These are phyloP conservation scores for Boletus reticuloceps DNA, from an alignment of 768 basidiomycete genomes.

Conservation along the genomic window DNA sequence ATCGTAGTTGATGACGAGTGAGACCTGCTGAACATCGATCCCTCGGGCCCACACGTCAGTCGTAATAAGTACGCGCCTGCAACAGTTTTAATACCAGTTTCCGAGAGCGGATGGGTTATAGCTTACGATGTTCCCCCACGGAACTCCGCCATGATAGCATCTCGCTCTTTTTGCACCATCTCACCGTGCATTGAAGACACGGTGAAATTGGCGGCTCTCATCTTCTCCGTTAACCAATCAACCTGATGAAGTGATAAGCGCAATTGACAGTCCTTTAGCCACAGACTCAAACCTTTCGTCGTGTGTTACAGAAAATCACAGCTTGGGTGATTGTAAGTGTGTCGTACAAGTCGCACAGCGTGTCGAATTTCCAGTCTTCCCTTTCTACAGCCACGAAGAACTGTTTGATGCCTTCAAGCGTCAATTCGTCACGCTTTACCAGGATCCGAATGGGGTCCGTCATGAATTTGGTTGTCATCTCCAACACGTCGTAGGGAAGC, in stretches of 20 bases:
- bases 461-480: slow-evolving; percentile 99
- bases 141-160: slow-evolving; percentile 97
- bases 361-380: slow-evolving; percentile 99
- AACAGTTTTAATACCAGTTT: slow-evolving; percentile 2
- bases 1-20: slow-evolving; percentile 96
- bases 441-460: slow-evolving; percentile 97
- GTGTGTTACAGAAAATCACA: slow-evolving; percentile 98
- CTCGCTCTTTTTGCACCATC: slow-evolving; percentile 94
- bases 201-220: slow-evolving; percentile 98
- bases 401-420: slow-evolving; percentile 93
- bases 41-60: slow-evolving; percentile 98
- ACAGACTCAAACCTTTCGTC: slow-evolving; percentile 71
- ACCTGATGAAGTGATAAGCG: slow-evolving; percentile 50
- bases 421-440: slow-evolving; percentile 99
- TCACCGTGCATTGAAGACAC: slow-evolving; percentile 96
- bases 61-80: slow-evolving; percentile 88
- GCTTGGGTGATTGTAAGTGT: slow-evolving; percentile 99
- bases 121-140: slow-evolving; percentile 87
- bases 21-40: slow-evolving; percentile 98
- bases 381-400: slow-evolving; percentile 99
- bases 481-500: slow-evolving; percentile 93
- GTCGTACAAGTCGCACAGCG: slow-evolving; percentile 95
- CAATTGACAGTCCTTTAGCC: background rate
- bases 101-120: background rate
- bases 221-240: slow-evolving; percentile 98